phyloP scores from a whole-genome alignment of 1,139 yeast species.

The Candida pseudocylindracea region DNA sequence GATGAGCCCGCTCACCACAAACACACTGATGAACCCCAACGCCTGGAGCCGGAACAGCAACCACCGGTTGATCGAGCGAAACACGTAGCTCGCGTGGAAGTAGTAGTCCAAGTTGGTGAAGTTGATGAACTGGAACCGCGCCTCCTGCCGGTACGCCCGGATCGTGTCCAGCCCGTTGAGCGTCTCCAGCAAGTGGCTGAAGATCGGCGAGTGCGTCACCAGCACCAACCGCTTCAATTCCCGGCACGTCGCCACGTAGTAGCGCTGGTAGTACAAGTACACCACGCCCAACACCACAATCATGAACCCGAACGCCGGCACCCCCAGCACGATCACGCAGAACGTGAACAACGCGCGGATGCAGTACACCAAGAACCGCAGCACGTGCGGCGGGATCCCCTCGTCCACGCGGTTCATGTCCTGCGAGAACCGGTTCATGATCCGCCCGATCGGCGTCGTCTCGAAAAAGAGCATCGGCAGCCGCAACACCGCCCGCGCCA shows the following conservation, averaged over 20 bases:
- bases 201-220: slow-evolving; percentile 33
- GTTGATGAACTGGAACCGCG: slow-evolving; percentile 30
- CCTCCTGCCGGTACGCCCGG: slow-evolving; percentile 27
- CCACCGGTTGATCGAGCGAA: slow-evolving; percentile 49
- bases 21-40: slow-evolving; percentile 41
- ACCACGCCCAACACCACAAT: slow-evolving; percentile 17
- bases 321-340: slow-evolving; percentile 21
- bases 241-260: slow-evolving; percentile 28
- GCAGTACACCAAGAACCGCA: slow-evolving; percentile 11
- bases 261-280: slow-evolving; percentile 28
- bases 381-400: slow-evolving; percentile 21
- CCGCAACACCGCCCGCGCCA: slow-evolving; percentile 8
- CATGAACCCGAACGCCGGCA: slow-evolving; percentile 26
- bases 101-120: slow-evolving; percentile 41
- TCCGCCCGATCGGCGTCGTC: slow-evolving; percentile 11
- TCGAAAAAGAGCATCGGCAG: slow-evolving; percentile 13
- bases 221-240: slow-evolving; percentile 32
- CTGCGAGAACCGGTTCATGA: slow-evolving; percentile 32
- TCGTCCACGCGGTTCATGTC: slow-evolving; percentile 46
- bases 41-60: slow-evolving; percentile 43
- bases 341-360: slow-evolving; percentile 22
- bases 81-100: slow-evolving; percentile 31
- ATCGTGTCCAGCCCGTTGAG: slow-evolving; percentile 38
- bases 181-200: slow-evolving; percentile 42
- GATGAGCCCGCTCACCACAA: slow-evolving; percentile 33